Evolutionary conservation across 352 stramenopile genomes (phyloP).

Genomic region (Phytopythium boreale): DNA sequence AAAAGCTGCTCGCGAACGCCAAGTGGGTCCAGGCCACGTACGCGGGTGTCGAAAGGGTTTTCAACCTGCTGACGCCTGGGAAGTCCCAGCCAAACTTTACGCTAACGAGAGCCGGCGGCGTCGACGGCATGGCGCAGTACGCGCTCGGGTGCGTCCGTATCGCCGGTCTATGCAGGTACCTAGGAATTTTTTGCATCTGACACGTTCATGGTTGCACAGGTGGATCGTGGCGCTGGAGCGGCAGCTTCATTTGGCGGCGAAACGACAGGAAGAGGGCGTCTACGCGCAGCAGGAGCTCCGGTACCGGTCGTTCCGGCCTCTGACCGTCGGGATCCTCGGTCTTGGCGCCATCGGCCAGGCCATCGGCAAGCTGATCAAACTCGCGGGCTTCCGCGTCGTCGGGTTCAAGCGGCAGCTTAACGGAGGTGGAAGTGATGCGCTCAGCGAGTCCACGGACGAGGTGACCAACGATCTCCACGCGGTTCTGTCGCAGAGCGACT

Average conservation of each 20-base stretch:
- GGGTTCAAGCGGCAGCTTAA: constrained; percentile 62
- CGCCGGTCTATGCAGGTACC: no score
- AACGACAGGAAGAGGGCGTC: constrained; percentile 30
- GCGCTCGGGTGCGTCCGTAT: constrained; percentile 41
- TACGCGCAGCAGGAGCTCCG: constrained; percentile 33
- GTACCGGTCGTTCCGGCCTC: constrained; percentile 42
- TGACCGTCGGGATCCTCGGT: constrained; percentile 56
- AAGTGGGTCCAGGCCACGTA: constrained; percentile 66
- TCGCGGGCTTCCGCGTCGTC: constrained; percentile 56
- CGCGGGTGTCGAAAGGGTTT: constrained; percentile 53
- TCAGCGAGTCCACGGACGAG: constrained; percentile 23
- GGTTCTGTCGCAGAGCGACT: constrained; percentile 53
- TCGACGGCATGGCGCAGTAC: constrained; percentile 67
- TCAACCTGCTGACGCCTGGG: constrained; percentile 18
- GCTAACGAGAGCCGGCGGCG: constrained; percentile 54
- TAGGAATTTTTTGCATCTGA: background rate
- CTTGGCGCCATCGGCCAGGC: constrained; percentile 62
- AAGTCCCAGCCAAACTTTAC: constrained; percentile 23
- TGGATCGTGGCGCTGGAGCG: constrained; percentile 65
- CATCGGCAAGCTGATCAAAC: constrained; percentile 45
- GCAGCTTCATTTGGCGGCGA: constrained; percentile 49
- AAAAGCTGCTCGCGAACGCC: constrained; percentile 36
- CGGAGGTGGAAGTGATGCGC: constrained; percentile 12
- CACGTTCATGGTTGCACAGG: constrained; percentile 9
- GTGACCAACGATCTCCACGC: constrained; percentile 47